Percentiles rank a stretch among this genome's conserved stretches.
Conservation (phyloP, 192 early-diverging fungal species). For the Coemansia sp. region DNA sequence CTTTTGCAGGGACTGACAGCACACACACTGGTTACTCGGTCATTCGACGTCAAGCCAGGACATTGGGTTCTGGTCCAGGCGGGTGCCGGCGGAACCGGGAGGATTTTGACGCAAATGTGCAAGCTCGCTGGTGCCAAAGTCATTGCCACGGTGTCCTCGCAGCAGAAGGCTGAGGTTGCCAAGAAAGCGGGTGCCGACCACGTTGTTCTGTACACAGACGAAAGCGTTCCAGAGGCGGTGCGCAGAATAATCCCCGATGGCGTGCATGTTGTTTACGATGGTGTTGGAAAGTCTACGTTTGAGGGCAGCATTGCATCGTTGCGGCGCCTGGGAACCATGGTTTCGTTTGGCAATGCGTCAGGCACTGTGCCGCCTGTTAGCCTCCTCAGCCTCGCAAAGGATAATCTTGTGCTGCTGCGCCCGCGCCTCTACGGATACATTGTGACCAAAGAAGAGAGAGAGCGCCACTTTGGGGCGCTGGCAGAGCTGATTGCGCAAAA, state of each 20-base stretch:
- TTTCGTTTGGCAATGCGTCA: conserved; percentile 89
- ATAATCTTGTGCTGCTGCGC: conserved; percentile 73
- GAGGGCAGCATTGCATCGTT: conserved; percentile 66
- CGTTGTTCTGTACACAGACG: conserved; percentile 72
- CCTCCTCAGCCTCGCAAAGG: conserved; percentile 60
- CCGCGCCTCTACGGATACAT: conserved; percentile 76
- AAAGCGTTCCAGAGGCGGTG: conserved; percentile 66
- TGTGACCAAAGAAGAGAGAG: conserved; percentile 65
- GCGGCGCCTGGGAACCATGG: conserved; percentile 66
- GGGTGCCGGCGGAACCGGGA: conserved; percentile 87
- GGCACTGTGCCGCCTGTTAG: conserved; percentile 73
- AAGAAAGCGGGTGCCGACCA: conserved; percentile 66
- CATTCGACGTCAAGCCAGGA: conserved; percentile 67
- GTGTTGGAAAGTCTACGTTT: conserved; percentile 90
- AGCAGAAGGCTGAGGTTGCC: conserved; percentile 69
- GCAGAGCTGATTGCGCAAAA: conserved; percentile 60
- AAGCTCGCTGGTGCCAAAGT: conserved; percentile 79
- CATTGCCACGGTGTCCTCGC: conserved; percentile 79
- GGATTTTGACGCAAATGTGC: conserved; percentile 74
- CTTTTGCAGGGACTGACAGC: conserved; percentile 85
- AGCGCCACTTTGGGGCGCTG: conserved; percentile 60
- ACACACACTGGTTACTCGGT: conserved; percentile 66
- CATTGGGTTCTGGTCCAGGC: conserved; percentile 88
- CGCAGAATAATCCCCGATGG: conserved; percentile 72
- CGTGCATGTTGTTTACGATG: conserved; percentile 82